Conservation (phyloP, 805 yeast genomes). For the Maudiozyma serrabonitensis region DNA sequence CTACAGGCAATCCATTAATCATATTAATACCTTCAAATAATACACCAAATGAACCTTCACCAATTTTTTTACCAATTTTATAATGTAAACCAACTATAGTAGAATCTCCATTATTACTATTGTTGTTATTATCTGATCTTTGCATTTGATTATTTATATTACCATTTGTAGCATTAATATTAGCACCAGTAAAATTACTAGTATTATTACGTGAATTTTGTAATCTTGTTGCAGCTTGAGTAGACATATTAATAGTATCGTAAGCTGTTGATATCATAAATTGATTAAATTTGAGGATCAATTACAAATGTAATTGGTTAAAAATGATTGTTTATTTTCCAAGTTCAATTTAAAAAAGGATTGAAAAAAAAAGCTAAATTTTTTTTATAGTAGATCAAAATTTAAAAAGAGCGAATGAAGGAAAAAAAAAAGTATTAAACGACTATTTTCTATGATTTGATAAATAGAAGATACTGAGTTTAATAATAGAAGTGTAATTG, state of each 20-base stretch:
- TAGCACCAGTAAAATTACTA: not conserved
- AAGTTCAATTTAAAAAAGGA: too few relatives aligned
- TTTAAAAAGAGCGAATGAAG: too few relatives aligned
- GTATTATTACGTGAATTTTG: not conserved
- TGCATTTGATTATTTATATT: not conserved
- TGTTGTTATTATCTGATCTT: not conserved
- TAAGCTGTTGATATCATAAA: not conserved
- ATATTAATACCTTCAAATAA: slow-evolving; percentile 92
- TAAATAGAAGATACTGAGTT: too few relatives aligned
- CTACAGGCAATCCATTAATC: slow-evolving; percentile 79
- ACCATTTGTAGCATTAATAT: not conserved
- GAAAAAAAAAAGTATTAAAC: not conserved
- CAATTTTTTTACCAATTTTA: slow-evolving; percentile 93
- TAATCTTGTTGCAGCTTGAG: not conserved
- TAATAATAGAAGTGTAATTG: too few relatives aligned
- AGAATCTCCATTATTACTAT: slow-evolving; percentile 3
- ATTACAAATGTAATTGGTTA: too few relatives aligned
- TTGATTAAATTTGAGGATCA: not conserved
- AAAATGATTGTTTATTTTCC: too few relatives aligned
- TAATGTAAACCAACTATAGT: slow-evolving; percentile 81
- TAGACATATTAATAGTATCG: not conserved
- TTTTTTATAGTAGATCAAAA: not conserved
- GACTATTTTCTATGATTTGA: too few relatives aligned
- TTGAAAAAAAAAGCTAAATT: not conserved
- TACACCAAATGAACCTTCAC: slow-evolving; percentile 98